Conservation (phyloP, 2,329 filamentous ascomycete genomes). For the Fonsecaea pugnacius region DNA sequence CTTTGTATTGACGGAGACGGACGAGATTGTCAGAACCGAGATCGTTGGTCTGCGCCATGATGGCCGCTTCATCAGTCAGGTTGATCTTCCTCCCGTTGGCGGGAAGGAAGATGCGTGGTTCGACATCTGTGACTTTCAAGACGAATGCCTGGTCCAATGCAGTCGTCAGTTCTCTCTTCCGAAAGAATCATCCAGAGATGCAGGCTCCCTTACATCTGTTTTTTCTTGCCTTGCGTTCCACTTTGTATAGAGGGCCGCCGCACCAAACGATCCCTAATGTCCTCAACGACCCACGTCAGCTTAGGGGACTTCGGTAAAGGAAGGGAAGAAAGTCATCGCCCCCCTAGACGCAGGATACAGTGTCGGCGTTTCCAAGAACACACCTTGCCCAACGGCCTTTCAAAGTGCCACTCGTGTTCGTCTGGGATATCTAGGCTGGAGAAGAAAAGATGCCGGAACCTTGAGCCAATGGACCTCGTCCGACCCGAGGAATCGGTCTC, state of each 20-base stretch:
- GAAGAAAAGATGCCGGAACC: slow-evolving; percentile 26
- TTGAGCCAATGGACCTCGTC: slow-evolving; percentile 11
- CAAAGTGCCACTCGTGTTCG: slow-evolving; percentile 29
- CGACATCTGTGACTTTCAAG: slow-evolving; percentile 5
- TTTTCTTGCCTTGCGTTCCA: slow-evolving; percentile 13
- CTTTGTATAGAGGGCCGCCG: slow-evolving; percentile 27
- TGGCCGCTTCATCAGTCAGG: slow-evolving; percentile 19
- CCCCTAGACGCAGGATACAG: neutral
- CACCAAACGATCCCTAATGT: slow-evolving; percentile 24
- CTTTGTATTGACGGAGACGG: slow-evolving; percentile 23
- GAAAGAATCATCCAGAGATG: neutral
- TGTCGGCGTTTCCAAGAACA: neutral
- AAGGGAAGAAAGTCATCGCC: neutral
- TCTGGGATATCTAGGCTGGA: slow-evolving; percentile 15
- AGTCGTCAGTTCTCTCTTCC: neutral
- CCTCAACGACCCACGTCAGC: neutral
- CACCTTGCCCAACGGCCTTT: slow-evolving; percentile 25
- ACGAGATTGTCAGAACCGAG: slow-evolving; percentile 15
- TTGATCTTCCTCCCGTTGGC: slow-evolving; percentile 2
- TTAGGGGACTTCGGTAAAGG: neutral
- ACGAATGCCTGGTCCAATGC: slow-evolving; percentile 6
- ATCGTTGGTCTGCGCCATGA: slow-evolving; percentile 30
- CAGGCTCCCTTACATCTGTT: slow-evolving; percentile 20
- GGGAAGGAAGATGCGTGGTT: neutral
- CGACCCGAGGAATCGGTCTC: slow-evolving; percentile 9